Conservation (phyloP, 1,284 basidiomycete species). For the Apiotrichum mycotoxinovorans region DNA sequence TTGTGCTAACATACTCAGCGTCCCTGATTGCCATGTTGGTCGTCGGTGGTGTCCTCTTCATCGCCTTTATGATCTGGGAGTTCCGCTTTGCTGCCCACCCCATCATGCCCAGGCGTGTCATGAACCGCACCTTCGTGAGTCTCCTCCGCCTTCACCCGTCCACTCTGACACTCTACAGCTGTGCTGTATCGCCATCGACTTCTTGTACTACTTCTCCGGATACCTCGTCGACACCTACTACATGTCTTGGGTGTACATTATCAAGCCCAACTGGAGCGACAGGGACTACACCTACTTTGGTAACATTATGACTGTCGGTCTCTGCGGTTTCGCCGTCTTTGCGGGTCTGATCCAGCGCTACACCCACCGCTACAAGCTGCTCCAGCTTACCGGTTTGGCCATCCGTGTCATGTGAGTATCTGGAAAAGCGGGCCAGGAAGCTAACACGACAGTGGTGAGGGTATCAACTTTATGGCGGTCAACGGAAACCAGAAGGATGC, state of each 20-base stretch:
- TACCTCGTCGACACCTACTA: conserved; percentile 38
- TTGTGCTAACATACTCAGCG: conserved; percentile 20
- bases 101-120: conserved; percentile 48
- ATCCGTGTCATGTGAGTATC: conserved; percentile 21
- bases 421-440: background rate
- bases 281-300: conserved; percentile 27
- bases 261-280: conserved; percentile 7
- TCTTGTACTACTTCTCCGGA: conserved; percentile 36
- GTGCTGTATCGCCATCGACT: conserved; percentile 35
- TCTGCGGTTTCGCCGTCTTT: conserved; percentile 38
- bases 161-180: conserved; percentile 2
- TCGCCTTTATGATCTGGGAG: conserved; percentile 48
- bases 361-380: conserved; percentile 48
- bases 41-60: conserved; percentile 47
- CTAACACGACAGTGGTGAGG: background rate
- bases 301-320: conserved; percentile 23
- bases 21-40: conserved; percentile 51
- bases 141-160: no score
- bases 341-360: conserved; percentile 41
- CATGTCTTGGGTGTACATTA: conserved; percentile 37
- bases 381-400: conserved; percentile 30
- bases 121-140: conserved; percentile 48
- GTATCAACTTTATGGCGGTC: conserved; percentile 8
- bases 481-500: conserved; percentile 13
- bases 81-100: conserved; percentile 43